These are phyloP conservation scores for Calocybe gangraenosa DNA, from an alignment of 768 basidiomycete genomes.

Conservation along the genomic window DNA sequence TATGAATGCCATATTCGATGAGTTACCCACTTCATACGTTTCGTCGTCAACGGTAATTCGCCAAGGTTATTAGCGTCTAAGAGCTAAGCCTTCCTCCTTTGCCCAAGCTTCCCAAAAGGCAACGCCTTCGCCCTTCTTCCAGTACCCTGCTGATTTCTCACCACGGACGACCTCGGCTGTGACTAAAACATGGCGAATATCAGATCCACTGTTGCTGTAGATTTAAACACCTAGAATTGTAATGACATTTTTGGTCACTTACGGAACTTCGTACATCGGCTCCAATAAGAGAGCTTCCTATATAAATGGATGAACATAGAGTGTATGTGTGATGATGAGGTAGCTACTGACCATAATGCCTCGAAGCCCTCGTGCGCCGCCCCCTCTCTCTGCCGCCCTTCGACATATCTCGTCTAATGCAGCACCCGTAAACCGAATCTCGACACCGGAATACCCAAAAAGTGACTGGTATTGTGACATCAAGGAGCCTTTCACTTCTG, in stretches of 20 bases:
- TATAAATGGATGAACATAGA: constrained; percentile 2
- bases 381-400: constrained; percentile 75
- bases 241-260: constrained; percentile 30
- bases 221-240: not conserved
- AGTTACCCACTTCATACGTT: no score
- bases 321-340: not conserved
- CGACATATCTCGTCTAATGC: constrained; percentile 81
- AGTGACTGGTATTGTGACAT: constrained; percentile 86
- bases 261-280: constrained; percentile 92
- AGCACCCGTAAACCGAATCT: constrained; percentile 79
- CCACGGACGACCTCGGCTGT: constrained; percentile 68
- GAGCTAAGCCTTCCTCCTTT: constrained; percentile 46
- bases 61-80: constrained; percentile 2
- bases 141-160: constrained; percentile 64
- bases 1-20: no score
- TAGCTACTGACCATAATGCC: constrained; percentile 67
- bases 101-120: constrained; percentile 80
- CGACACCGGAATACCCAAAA: constrained; percentile 80
- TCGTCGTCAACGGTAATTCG: no score
- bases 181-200: constrained; percentile 80
- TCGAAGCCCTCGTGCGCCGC: constrained; percentile 85
- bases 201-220: constrained; percentile 29
- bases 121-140: constrained; percentile 61
- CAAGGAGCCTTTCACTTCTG: constrained; percentile 88
- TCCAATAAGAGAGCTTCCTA: constrained; percentile 82